These are phyloP conservation scores for Diaporthe nobilis DNA, from an alignment of 2,329 filamentous ascomycete species.

Conservation along the genomic window DNA sequence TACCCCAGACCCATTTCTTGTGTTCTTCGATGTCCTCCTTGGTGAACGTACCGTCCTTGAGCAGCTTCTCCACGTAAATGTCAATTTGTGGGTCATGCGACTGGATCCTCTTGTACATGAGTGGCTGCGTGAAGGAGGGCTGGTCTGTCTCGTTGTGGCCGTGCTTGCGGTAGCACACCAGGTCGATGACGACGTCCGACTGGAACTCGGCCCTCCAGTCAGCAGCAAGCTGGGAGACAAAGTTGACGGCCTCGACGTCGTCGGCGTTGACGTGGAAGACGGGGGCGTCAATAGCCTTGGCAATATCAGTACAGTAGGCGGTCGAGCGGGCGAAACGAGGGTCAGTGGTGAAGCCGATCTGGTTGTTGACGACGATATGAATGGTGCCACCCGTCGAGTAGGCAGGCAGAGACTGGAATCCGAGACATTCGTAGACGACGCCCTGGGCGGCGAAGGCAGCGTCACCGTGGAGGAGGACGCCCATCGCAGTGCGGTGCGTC, in stretches of 20 bases:
- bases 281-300: conserved; percentile 97
- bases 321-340: conserved; percentile 97
- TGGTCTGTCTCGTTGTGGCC: conserved; percentile 99
- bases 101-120: conserved; percentile 99
- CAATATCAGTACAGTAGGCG: conserved; percentile 98
- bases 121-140: conserved; percentile 98
- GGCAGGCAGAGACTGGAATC: conserved; percentile 94
- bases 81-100: conserved; percentile 88
- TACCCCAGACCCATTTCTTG: conserved; percentile 99
- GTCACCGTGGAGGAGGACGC: conserved; percentile 95
- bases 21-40: conserved; percentile 99
- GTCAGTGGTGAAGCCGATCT: conserved; percentile 99
- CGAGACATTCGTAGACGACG: conserved; percentile 98
- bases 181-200: conserved; percentile 96
- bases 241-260: conserved; percentile 98
- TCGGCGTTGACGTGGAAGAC: conserved; percentile 99
- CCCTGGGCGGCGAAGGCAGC: conserved; percentile 97
- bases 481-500: conserved; percentile 91
- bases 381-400: conserved; percentile 98
- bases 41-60: conserved; percentile 94
- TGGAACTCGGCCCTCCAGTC: conserved; percentile 99
- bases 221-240: conserved; percentile 95
- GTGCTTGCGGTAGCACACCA: conserved; percentile 99
- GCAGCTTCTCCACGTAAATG: conserved; percentile 91
- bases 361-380: conserved; percentile 98